Conservation (phyloP, 345 rosid species). For the Melastoma malabathricum region DNA sequence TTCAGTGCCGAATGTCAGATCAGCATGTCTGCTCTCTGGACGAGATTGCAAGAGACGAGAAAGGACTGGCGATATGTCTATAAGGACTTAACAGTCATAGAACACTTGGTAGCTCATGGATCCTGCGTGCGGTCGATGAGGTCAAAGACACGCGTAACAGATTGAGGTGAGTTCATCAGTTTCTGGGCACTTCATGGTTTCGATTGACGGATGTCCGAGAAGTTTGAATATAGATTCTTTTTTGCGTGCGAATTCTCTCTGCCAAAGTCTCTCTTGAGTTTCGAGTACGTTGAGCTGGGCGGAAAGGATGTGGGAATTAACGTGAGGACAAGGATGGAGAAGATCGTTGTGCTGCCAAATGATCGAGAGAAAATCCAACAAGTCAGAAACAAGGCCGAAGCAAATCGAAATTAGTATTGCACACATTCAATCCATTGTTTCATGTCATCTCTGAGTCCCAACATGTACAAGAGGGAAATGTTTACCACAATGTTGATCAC, state of each 20-base stretch:
- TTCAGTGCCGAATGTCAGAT: constrained; percentile 83
- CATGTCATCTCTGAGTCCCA: too few species aligned
- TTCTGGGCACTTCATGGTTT: background rate
- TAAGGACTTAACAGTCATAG: constrained; percentile 90
- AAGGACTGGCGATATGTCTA: constrained; percentile 98
- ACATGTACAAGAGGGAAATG: too few species aligned
- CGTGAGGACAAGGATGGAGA: constrained; percentile 93
- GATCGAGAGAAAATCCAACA: constrained; percentile 80
- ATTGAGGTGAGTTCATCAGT: constrained; percentile 56
- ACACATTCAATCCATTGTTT: too few species aligned
- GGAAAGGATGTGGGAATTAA: constrained; percentile 92
- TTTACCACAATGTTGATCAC: background rate
- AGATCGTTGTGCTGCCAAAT: constrained; percentile 55
- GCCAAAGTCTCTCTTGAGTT: constrained; percentile 74
- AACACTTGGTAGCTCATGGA: constrained; percentile 87
- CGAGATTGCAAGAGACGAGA: constrained; percentile 76
- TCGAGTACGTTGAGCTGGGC: constrained; percentile 87
- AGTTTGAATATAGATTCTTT: too few species aligned
- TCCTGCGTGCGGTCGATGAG: constrained; percentile 99
- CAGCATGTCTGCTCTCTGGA: constrained; percentile 93
- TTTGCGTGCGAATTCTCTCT: background rate
- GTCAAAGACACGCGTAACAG: constrained; percentile 90
- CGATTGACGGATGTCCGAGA: too few species aligned
- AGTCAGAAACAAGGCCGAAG: constrained; percentile 75
- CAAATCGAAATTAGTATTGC: constrained; percentile 76